Evolutionary conservation across 176 grass and related monocot genomes (phyloP).

Genomic region (Neostapfia colusana): DNA sequence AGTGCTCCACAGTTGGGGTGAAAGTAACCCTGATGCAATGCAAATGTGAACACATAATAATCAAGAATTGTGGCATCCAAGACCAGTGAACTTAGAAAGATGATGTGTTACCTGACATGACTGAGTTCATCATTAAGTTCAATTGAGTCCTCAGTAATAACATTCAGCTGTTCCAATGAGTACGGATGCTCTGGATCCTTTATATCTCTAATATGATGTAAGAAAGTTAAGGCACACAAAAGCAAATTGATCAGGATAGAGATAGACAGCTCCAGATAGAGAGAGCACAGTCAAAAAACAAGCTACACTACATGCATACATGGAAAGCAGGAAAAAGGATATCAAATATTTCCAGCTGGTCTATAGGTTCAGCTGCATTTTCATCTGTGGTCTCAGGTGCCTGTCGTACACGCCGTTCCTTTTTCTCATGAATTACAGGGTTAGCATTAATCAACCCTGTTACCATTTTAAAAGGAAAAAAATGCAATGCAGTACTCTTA

Average conservation of each 20-base stretch:
- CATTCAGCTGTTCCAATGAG: constrained; percentile 93
- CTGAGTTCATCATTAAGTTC: constrained; percentile 65
- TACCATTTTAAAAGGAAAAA: constrained; percentile 39
- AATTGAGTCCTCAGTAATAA: constrained; percentile 74
- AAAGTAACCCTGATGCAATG: constrained; percentile 75
- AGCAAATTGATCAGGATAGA: constrained; percentile 21
- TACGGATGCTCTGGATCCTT: constrained; percentile 94
- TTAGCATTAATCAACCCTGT: constrained; percentile 89
- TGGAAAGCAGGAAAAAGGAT: constrained; percentile 47
- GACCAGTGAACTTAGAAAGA: not conserved
- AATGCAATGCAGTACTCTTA: not conserved
- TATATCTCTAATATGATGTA: constrained; percentile 99
- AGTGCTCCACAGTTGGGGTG: constrained; percentile 94
- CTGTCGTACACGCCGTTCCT: constrained; percentile 51
- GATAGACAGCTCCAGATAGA: constrained; percentile 3
- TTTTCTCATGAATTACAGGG: constrained; percentile 75
- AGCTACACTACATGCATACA: not conserved
- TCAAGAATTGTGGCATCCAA: constrained; percentile 1
- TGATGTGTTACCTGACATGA: constrained; percentile 61
- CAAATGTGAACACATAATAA: not conserved
- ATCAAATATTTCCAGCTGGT: constrained; percentile 96
- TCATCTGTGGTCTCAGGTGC: constrained; percentile 53
- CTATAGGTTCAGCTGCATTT: constrained; percentile 69
- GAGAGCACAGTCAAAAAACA: constrained; percentile 7
- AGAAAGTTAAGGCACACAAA: constrained; percentile 57